Evolutionary conservation across 225 moss, liverwort and hornwort genomes (phyloP).

Genomic region (Thuidium tamariscinum): DNA sequence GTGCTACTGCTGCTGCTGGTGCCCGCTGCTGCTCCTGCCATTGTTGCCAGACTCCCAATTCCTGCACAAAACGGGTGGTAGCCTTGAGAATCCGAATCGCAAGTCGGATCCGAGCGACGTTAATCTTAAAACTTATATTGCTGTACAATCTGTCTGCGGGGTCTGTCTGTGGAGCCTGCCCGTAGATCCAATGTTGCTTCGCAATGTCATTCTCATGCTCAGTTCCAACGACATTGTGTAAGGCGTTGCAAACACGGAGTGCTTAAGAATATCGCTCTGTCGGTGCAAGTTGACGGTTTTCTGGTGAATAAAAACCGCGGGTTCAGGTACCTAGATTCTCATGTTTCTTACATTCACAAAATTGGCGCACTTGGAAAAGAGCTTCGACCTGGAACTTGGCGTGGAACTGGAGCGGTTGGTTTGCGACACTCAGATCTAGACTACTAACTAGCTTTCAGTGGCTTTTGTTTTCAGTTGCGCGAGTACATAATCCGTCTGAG

Average conservation of each 20-base stretch:
- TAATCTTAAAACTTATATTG: not conserved
- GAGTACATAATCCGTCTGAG: not conserved
- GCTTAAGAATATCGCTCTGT: not conserved
- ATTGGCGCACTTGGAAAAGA: not conserved
- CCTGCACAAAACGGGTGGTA: not conserved
- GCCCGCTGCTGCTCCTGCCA: not conserved
- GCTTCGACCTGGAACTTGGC: not conserved
- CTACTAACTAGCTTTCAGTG: not conserved
- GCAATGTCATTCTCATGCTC: not conserved
- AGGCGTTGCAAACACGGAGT: too few relatives aligned
- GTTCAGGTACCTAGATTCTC: not conserved
- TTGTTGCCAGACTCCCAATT: not conserved
- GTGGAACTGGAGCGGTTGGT: not conserved
- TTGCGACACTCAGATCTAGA: not conserved
- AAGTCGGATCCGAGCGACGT: too few relatives aligned
- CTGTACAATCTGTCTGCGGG: not conserved
- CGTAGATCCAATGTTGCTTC: not conserved
- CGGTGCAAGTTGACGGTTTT: not conserved
- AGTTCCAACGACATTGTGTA: not conserved
- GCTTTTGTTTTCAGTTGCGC: not conserved
- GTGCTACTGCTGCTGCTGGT: not conserved
- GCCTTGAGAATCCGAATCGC: not conserved
- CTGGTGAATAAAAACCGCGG: not conserved
- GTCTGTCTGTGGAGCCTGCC: not conserved
- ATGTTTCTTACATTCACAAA: not conserved